phyloP scores from a whole-genome alignment of 2,329 filamentous ascomycete genomes.

The Penicillium concentricum region DNA sequence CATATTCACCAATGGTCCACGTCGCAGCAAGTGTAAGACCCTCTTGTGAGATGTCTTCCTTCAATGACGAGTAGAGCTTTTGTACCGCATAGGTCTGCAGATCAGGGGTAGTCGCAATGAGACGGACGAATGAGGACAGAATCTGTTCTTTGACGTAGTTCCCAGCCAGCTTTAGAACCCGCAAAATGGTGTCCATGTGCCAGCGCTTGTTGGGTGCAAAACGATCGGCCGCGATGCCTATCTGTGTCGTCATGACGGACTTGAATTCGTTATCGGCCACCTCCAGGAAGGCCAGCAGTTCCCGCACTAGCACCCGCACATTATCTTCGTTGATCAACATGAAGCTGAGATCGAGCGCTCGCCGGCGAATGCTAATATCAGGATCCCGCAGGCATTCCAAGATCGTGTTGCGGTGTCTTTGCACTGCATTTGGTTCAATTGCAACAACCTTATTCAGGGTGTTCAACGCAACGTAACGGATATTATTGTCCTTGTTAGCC shows the following conservation, averaged over 20 bases:
- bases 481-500: conserved; percentile 98
- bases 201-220: conserved; percentile 96
- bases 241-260: conserved; percentile 96
- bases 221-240: conserved; percentile 92
- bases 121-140: conserved; percentile 89
- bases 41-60: conserved; percentile 97
- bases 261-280: conserved; percentile 99
- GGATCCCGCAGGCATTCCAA: conserved; percentile 93
- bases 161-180: conserved; percentile 87
- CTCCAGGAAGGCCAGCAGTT: conserved; percentile 91
- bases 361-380: conserved; percentile 93
- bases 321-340: conserved; percentile 97
- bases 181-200: conserved; percentile 97
- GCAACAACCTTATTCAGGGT: conserved; percentile 97
- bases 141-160: conserved; percentile 99
- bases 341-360: conserved; percentile 96
- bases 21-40: conserved; percentile 88
- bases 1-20: conserved; percentile 98
- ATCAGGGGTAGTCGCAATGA: conserved; percentile 92
- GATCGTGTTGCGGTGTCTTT: conserved; percentile 95
- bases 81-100: conserved; percentile 95
- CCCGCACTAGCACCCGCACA: conserved; percentile 86
- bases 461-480: conserved; percentile 95
- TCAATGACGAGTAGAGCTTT: conserved; percentile 85
- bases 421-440: conserved; percentile 95